phyloP scores from a whole-genome alignment of 106 monocot genomes.

The Triglochin maritima region DNA sequence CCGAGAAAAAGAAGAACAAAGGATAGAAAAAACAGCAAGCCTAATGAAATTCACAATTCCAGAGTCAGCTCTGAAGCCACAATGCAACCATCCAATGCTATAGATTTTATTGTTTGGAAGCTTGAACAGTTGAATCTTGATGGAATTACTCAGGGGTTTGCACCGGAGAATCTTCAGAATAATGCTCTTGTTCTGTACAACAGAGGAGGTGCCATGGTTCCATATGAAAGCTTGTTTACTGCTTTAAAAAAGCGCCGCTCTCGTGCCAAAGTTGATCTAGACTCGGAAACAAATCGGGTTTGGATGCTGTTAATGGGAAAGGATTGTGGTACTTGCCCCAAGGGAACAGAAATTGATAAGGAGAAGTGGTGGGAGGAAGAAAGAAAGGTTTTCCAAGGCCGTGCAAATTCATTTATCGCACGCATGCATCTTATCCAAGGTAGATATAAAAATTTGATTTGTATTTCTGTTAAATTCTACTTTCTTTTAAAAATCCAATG shows the following conservation, averaged over 20 bases:
- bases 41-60: neutral
- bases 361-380: constrained; percentile 63
- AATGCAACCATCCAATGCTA: constrained; percentile 7
- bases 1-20: constrained; percentile 5
- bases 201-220: constrained; percentile 26
- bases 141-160: neutral
- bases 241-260: constrained; percentile 34
- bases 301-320: constrained; percentile 73
- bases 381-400: constrained; percentile 47
- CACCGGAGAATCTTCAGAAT: constrained; percentile 2
- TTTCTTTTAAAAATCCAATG: neutral
- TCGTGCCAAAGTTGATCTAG: constrained; percentile 59
- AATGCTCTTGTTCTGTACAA: constrained; percentile 47
- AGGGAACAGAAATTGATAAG: constrained; percentile 28
- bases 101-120: constrained; percentile 40
- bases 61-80: constrained; percentile 1
- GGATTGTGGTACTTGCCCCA: constrained; percentile 10
- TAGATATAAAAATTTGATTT: constrained; percentile 4
- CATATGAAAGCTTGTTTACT: constrained; percentile 20
- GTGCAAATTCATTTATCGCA: constrained; percentile 56
- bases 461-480: neutral
- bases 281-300: constrained; percentile 59
- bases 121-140: constrained; percentile 39
- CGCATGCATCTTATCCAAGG: constrained; percentile 84
- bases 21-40: neutral